Percentiles rank a stretch among this genome's conserved stretches.
These are phyloP conservation scores for Echria macrotheca DNA, from an alignment of 495 filamentous ascomycete species.

Conservation along the genomic window DNA sequence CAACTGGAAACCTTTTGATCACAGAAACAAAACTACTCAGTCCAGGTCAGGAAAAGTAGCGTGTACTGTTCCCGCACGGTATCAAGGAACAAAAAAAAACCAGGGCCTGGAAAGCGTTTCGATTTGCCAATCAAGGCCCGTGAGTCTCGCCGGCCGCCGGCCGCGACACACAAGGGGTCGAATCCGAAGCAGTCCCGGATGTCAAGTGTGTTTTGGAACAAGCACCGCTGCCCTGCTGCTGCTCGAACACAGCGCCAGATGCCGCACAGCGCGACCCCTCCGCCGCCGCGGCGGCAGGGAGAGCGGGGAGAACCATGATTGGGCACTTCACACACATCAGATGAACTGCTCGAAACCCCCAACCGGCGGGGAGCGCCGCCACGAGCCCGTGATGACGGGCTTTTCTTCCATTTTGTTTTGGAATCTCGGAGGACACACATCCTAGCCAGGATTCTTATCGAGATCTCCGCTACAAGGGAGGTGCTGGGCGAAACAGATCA, in stretches of 20 bases:
- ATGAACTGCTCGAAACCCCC: background rate
- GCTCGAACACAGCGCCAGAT: background rate
- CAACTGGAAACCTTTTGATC: no score
- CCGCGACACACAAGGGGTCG: no score
- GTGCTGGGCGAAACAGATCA: background rate
- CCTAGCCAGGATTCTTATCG: background rate
- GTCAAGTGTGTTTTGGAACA: background rate
- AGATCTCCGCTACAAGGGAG: background rate
- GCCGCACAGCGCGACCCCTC: no score
- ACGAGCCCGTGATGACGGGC: background rate
- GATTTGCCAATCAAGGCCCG: no score
- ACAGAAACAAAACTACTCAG: no score
- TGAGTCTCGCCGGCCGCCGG: no score
- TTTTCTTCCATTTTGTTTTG: background rate
- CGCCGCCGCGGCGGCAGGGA: no score
- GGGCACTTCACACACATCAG: background rate
- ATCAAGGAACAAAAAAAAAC: no score
- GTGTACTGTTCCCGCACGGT: no score
- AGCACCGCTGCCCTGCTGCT: no score
- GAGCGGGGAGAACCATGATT: background rate
- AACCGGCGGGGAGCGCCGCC: background rate
- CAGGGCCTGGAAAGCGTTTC: no score
- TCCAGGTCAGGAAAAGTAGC: no score
- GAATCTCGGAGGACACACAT: background rate
- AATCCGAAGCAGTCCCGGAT: constrained; percentile 2